These are phyloP conservation scores for Aspergillus conjunctus DNA, from an alignment of 495 filamentous ascomycete genomes.

Conservation along the genomic window DNA sequence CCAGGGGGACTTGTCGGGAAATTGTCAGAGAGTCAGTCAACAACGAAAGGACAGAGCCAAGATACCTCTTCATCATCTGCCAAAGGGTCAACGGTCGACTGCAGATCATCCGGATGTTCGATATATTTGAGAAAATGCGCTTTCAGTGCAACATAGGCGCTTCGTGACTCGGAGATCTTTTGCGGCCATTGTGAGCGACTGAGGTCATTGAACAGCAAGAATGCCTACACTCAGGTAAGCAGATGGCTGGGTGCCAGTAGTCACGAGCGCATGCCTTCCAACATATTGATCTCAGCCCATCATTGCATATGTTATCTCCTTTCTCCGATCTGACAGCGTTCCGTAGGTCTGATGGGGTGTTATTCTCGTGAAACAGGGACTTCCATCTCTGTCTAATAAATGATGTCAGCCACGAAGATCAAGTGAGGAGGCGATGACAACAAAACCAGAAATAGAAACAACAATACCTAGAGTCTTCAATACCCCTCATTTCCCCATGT, in stretches of 20 bases:
- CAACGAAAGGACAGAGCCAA: neutral
- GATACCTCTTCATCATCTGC: constrained; percentile 82
- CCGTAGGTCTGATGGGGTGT: constrained; percentile 65
- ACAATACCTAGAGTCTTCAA: constrained; percentile 62
- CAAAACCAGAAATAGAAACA: neutral
- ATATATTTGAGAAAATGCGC: constrained; percentile 77
- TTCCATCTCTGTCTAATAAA: constrained; percentile 62
- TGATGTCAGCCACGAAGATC: constrained; percentile 14
- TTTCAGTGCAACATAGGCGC: constrained; percentile 69
- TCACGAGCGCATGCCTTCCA: constrained; percentile 72
- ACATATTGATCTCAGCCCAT: constrained; percentile 82
- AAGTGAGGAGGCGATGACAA: neutral
- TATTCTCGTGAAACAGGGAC: constrained; percentile 60
- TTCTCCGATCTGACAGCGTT: constrained; percentile 60
- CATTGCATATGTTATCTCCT: constrained; percentile 60
- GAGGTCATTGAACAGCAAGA: constrained; percentile 75
- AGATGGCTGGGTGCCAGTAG: constrained; percentile 2
- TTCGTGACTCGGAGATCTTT: constrained; percentile 66
- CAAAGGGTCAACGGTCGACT: constrained; percentile 77
- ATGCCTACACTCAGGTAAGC: constrained; percentile 56
- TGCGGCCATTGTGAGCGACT: constrained; percentile 68
- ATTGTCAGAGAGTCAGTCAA: constrained; percentile 42
- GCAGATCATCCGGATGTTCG: constrained; percentile 77
- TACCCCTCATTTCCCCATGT: constrained; percentile 58
- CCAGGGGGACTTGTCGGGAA: constrained; percentile 79